Conservation (phyloP, 1,284 basidiomycete species). For the Tremellales sp. region DNA sequence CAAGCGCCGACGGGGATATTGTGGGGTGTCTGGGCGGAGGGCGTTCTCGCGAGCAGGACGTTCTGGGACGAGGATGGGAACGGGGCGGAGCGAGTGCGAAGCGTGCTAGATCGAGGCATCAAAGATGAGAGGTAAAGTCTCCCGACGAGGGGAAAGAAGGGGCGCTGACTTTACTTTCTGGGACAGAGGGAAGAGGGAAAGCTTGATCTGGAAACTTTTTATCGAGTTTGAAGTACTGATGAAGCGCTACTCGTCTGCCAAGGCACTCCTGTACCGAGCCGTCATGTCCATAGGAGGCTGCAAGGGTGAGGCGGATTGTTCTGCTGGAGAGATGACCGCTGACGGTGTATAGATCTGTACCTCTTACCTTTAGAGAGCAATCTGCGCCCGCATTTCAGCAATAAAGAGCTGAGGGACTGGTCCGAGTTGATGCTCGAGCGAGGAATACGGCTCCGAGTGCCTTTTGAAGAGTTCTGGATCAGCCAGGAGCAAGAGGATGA, state of each 20-base stretch:
- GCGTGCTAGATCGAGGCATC: slow-evolving; percentile 38
- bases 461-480: slow-evolving; percentile 59
- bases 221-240: slow-evolving; percentile 76
- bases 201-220: slow-evolving; percentile 66
- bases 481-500: slow-evolving; percentile 43
- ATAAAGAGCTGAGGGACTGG: slow-evolving; percentile 63
- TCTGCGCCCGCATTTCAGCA: slow-evolving; percentile 64
- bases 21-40: slow-evolving; percentile 48
- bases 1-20: slow-evolving; percentile 20
- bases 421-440: slow-evolving; percentile 78
- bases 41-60: slow-evolving; percentile 20
- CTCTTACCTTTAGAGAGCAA: slow-evolving; percentile 70
- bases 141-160: slow-evolving; percentile 20
- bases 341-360: slow-evolving; percentile 81
- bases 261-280: slow-evolving; percentile 73
- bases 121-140: no score
- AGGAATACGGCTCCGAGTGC: slow-evolving; percentile 65
- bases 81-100: slow-evolving; percentile 41
- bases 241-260: slow-evolving; percentile 62
- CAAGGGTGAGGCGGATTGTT: slow-evolving; percentile 33
- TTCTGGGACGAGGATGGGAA: slow-evolving; percentile 41
- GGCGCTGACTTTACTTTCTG: neutral
- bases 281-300: slow-evolving; percentile 56
- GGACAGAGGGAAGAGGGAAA: slow-evolving; percentile 26
- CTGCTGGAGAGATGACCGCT: neutral